These are phyloP conservation scores for Hamamelis virginiana DNA, from an alignment of 164 flowering plant genomes.

Conservation along the genomic window DNA sequence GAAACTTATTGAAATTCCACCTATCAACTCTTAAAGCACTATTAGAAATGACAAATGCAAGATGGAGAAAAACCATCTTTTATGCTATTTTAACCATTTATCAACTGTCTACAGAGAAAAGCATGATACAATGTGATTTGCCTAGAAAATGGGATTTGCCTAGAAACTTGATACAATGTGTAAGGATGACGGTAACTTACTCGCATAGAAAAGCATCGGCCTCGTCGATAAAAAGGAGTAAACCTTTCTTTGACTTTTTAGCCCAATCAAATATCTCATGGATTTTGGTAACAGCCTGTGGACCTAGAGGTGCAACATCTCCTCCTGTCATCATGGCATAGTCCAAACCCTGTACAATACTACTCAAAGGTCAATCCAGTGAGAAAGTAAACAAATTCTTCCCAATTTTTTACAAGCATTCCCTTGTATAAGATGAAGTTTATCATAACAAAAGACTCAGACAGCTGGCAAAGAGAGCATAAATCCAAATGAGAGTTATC, in stretches of 20 bases:
- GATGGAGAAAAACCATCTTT: too few species aligned
- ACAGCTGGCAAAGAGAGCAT: too few species aligned
- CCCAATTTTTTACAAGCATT: background rate
- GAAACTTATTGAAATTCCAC: too few species aligned
- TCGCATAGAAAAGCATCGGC: slow-evolving; percentile 98
- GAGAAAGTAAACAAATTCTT: background rate
- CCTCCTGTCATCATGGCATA: slow-evolving; percentile 99
- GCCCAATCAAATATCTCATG: slow-evolving; percentile 96
- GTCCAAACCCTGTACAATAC: slow-evolving; percentile 72
- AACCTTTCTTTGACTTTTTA: slow-evolving; percentile 76
- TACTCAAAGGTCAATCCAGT: background rate
- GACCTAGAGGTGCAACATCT: slow-evolving; percentile 91
- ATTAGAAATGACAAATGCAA: too few species aligned
- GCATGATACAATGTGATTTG: too few species aligned
- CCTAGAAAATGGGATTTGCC: too few species aligned
- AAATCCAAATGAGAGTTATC: too few species aligned
- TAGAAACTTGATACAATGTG: background rate
- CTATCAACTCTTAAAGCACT: too few species aligned
- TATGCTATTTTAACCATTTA: too few species aligned
- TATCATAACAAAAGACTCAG: too few species aligned
- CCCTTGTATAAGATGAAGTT: background rate
- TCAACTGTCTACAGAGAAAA: too few species aligned
- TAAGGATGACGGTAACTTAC: slow-evolving; percentile 45
- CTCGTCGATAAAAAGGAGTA: slow-evolving; percentile 85
- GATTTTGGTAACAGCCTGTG: slow-evolving; percentile 93